These are phyloP conservation scores for Bolboschoenoplectus hybrid DNA, from an alignment of 202 grass and related monocot species.

Conservation along the genomic window DNA sequence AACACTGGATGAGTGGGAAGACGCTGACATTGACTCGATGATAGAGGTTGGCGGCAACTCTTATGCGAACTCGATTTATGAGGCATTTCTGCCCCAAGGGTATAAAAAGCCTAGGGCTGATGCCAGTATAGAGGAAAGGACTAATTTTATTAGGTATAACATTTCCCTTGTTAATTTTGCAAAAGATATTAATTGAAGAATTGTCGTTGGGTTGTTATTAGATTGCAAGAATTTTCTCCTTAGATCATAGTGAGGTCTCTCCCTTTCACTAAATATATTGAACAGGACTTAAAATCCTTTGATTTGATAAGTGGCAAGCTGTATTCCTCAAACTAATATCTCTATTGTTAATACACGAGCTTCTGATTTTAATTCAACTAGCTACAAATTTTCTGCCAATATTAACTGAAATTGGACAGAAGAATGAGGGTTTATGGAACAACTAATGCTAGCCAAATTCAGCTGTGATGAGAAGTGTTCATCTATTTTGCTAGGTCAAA, in stretches of 20 bases:
- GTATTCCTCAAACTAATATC: conserved; percentile 9
- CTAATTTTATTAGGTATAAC: conserved; percentile 84
- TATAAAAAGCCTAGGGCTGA: conserved; percentile 82
- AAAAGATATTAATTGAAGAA: background rate
- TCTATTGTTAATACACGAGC: background rate
- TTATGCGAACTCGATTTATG: conserved; percentile 99
- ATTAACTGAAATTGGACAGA: background rate
- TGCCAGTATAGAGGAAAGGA: conserved; percentile 73
- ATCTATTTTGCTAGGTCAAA: conserved; percentile 69
- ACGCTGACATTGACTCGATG: conserved; percentile 89
- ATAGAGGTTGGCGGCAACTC: conserved; percentile 97
- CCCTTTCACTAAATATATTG: background rate
- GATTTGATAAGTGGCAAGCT: background rate
- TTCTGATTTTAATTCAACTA: conserved; percentile 15
- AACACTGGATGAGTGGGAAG: conserved; percentile 93
- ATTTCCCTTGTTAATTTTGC: conserved; percentile 14
- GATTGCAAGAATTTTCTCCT: background rate
- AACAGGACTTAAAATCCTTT: conserved; percentile 9
- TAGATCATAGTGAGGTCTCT: conserved; percentile 3
- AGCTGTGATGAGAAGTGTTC: conserved; percentile 10
- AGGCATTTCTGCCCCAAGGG: conserved; percentile 93
- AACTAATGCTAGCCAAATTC: conserved; percentile 1
- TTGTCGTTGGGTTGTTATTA: background rate
- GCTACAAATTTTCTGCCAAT: background rate
- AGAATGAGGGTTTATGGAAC: background rate